Evolutionary conservation across 192 early-diverging fungal species (phyloP).

Genomic region (Entrophospora sp.): DNA sequence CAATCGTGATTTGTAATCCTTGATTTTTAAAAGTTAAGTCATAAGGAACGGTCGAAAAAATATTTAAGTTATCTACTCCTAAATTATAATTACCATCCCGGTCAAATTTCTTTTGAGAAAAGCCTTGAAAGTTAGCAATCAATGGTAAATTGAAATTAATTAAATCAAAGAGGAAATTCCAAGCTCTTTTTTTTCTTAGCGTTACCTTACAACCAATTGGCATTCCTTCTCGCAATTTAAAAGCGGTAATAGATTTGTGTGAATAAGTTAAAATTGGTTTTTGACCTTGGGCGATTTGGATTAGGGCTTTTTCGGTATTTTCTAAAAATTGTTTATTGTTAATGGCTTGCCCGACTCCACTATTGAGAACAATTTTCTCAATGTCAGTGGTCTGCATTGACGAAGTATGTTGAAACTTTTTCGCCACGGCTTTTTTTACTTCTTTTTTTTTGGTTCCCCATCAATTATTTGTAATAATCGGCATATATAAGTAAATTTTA

Average conservation of each 20-base stretch:
- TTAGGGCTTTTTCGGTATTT: no score
- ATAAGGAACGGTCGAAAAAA: not conserved
- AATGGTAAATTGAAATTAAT: not conserved
- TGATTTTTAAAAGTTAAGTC: conserved; percentile 8
- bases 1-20: conserved; percentile 1
- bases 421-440: not conserved
- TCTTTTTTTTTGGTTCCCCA: not conserved
- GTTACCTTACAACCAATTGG: no score
- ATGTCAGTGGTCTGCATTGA: not conserved
- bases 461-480: not conserved
- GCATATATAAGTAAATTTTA: no score
- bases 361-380: not conserved
- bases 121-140: not conserved
- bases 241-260: no score
- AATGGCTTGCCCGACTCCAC: no score
- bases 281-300: no score
- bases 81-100: not conserved
- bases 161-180: not conserved
- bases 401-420: not conserved
- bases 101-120: not conserved
- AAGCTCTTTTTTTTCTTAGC: no score
- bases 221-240: no score
- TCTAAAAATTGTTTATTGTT: no score
- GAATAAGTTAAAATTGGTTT: no score
- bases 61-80: not conserved